Conservation (phyloP, 2,329 filamentous ascomycete genomes). For the Penicillium sp. region DNA sequence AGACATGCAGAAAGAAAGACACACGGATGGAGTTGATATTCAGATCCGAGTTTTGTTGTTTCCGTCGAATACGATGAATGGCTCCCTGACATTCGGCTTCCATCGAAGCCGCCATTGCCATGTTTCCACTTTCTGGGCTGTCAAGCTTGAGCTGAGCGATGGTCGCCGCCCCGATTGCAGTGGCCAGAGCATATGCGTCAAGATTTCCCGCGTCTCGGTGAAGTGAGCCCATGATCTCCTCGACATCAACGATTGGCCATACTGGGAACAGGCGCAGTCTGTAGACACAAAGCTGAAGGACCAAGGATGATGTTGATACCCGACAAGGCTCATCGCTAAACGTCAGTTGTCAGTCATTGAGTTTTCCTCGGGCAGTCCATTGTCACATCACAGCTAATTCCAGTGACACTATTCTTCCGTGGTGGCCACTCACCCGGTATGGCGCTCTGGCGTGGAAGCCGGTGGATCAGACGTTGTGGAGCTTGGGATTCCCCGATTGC, state of each 20-base stretch:
- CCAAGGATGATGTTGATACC: not conserved
- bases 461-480: not conserved
- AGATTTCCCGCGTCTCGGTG: not conserved
- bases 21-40: not conserved
- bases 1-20: conserved; percentile 1
- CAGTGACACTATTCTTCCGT: not conserved
- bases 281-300: not conserved
- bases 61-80: not conserved
- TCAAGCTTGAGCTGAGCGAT: conserved; percentile 2
- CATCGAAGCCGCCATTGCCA: not conserved
- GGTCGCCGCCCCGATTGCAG: not conserved
- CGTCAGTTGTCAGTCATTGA: not conserved
- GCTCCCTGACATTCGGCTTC: not conserved
- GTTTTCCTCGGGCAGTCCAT: not conserved
- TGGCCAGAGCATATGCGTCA: not conserved
- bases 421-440: not conserved
- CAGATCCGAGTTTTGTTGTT: not conserved
- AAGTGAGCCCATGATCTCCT: not conserved
- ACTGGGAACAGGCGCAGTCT: not conserved
- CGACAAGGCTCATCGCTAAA: not conserved
- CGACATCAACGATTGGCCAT: conserved; percentile 1
- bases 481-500: not conserved
- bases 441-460: not conserved
- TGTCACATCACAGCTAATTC: not conserved
- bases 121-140: not conserved